Conservation (phyloP, 2,329 filamentous ascomycete species). For the Colletotrichum spaethianum region DNA sequence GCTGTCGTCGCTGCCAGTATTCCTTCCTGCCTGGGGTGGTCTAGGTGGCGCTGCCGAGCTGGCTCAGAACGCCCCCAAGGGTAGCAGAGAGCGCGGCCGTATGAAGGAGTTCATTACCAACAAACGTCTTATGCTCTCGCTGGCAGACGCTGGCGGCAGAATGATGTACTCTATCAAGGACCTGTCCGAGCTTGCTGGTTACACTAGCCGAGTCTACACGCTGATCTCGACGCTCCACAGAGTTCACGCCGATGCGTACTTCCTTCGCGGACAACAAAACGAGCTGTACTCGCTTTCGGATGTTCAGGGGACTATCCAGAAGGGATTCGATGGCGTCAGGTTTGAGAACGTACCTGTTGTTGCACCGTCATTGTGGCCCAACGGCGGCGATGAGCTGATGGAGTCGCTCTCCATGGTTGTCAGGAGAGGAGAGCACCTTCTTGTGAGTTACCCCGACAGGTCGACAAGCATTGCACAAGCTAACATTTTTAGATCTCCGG, state of each 20-base stretch:
- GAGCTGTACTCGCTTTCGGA: constrained; percentile 93
- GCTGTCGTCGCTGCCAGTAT: constrained; percentile 91
- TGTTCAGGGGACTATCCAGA: constrained; percentile 93
- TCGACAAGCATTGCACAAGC: constrained; percentile 17
- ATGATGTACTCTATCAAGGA: constrained; percentile 99
- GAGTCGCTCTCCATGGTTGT: constrained; percentile 92
- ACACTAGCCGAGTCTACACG: constrained; percentile 96
- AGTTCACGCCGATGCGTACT: constrained; percentile 92
- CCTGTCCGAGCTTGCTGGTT: constrained; percentile 92
- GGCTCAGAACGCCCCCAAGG: constrained; percentile 62
- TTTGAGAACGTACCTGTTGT: constrained; percentile 95
- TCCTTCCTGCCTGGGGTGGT: constrained; percentile 94
- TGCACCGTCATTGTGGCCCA: constrained; percentile 88
- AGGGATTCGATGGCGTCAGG: constrained; percentile 93
- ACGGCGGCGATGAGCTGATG: constrained; percentile 91
- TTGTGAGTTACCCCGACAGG: constrained; percentile 60
- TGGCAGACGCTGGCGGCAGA: constrained; percentile 94
- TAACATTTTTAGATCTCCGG: constrained; percentile 78
- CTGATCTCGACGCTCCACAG: constrained; percentile 95
- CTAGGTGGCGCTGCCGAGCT: constrained; percentile 81
- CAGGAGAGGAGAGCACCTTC: constrained; percentile 89
- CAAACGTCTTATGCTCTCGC: constrained; percentile 96
- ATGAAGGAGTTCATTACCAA: constrained; percentile 99
- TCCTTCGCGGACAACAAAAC: constrained; percentile 75
- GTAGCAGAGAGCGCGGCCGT: constrained; percentile 81